These are phyloP conservation scores for Sinapis alba DNA, from an alignment of 441 rosid genomes.

Conservation along the genomic window DNA sequence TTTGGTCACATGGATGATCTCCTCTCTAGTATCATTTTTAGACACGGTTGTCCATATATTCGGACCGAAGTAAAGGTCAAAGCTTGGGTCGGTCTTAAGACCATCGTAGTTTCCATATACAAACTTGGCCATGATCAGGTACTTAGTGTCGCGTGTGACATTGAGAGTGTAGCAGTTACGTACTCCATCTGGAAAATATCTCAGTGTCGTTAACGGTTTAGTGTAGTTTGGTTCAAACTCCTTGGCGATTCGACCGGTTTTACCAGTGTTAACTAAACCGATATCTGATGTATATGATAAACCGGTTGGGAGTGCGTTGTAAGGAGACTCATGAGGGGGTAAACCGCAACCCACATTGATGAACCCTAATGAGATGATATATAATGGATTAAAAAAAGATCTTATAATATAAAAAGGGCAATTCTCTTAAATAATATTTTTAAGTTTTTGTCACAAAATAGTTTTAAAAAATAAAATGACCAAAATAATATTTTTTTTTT, in stretches of 20 bases:
- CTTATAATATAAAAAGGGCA: background rate
- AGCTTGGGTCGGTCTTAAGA: background rate
- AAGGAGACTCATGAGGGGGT: background rate
- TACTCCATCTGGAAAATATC: background rate
- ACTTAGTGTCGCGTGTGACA: background rate
- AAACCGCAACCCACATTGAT: background rate
- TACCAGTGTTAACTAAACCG: background rate
- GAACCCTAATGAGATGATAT: background rate
- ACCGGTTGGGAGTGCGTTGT: background rate
- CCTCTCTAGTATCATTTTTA: background rate
- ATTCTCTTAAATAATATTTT: no score
- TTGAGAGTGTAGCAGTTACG: background rate
- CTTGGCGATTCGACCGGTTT: background rate
- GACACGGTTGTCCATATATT: background rate
- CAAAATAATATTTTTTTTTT: no score
- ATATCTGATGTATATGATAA: background rate
- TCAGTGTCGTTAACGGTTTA: background rate
- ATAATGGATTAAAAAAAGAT: background rate
- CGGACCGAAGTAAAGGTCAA: conserved; percentile 1
- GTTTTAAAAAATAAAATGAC: no score
- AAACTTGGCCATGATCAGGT: background rate
- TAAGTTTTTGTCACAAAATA: no score
- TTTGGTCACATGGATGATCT: background rate
- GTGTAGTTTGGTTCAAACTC: background rate
- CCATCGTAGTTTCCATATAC: conserved; percentile 7